Evolutionary conservation across 345 rosid genomes (phyloP).

Genomic region (Boechera divaricarpa): DNA sequence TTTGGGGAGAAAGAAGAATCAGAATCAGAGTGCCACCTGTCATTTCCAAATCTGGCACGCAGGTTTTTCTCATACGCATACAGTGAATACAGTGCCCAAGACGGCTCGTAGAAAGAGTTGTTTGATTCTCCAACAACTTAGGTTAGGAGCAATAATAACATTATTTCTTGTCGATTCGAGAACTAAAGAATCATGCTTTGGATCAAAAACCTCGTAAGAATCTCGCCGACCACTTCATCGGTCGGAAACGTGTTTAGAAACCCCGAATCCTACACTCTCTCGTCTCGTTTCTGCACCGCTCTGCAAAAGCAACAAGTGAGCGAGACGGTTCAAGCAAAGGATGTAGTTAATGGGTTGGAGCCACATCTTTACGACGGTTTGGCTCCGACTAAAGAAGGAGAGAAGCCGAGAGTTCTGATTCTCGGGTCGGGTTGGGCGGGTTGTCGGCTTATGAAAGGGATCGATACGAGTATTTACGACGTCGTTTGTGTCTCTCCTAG

Average conservation of each 20-base stretch:
- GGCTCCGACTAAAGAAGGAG: conserved; percentile 65
- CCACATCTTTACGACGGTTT: conserved; percentile 45
- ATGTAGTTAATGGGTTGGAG: conserved; percentile 41
- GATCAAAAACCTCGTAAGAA: conserved; percentile 49
- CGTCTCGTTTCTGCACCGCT: conserved; percentile 53
- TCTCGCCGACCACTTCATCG: conserved; percentile 39
- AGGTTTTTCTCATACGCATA: conserved; percentile 39
- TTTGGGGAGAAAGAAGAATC: conserved; percentile 22
- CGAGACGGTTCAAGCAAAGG: conserved; percentile 34
- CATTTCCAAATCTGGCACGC: conserved; percentile 33
- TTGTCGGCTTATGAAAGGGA: conserved; percentile 82
- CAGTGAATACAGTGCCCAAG: conserved; percentile 12
- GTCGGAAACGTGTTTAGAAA: conserved; percentile 46
- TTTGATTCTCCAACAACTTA: conserved; percentile 28
- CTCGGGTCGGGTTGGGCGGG: conserved; percentile 97
- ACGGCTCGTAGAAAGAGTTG: conserved; percentile 21
- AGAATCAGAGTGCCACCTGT: conserved; percentile 28
- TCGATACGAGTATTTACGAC: conserved; percentile 77
- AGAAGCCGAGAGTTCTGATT: conserved; percentile 87
- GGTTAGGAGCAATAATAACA: neutral
- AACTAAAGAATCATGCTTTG: conserved; percentile 49
- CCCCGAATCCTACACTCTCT: conserved; percentile 41
- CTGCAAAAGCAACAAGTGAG: conserved; percentile 32
- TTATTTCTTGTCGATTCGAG: conserved; percentile 4
- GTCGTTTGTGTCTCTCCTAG: conserved; percentile 92